Percentiles rank a stretch among this genome's conserved stretches.
Conservation (phyloP, 2,329 filamentous ascomycete genomes). For the Chaetothyriales sp. region DNA sequence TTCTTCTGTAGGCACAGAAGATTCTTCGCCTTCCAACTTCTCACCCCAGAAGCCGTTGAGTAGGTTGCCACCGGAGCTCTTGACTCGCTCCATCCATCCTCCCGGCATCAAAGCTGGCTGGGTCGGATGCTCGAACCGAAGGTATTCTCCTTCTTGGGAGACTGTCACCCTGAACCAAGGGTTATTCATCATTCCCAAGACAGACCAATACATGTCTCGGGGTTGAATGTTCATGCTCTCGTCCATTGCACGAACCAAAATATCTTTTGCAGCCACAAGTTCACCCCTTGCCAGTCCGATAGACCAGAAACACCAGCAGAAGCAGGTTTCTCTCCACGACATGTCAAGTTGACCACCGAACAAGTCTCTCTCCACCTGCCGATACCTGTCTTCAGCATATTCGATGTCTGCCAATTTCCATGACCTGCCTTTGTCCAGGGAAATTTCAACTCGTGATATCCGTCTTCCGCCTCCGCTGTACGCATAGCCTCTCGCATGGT, state of each 20-base stretch:
- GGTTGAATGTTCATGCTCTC: constrained; percentile 78
- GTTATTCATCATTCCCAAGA: constrained; percentile 96
- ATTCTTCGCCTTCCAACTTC: constrained; percentile 41
- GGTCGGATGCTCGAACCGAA: constrained; percentile 81
- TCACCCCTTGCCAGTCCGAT: constrained; percentile 52
- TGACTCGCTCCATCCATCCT: constrained; percentile 89
- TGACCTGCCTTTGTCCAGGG: constrained; percentile 65
- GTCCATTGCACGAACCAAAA: constrained; percentile 79
- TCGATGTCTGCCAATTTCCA: constrained; percentile 67
- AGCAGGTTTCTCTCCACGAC: constrained; percentile 65
- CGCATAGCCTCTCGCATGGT: constrained; percentile 65
- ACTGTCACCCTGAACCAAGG: constrained; percentile 80
- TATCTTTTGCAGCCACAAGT: constrained; percentile 51
- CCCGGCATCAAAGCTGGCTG: constrained; percentile 62
- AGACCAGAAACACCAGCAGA: constrained; percentile 91
- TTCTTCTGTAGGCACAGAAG: constrained; percentile 31
- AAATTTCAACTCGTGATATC: constrained; percentile 69
- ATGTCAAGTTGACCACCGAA: constrained; percentile 70
- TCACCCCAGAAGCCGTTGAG: constrained; percentile 79
- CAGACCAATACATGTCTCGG: constrained; percentile 90
- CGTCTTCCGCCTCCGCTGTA: constrained; percentile 79
- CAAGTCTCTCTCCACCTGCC: constrained; percentile 47
- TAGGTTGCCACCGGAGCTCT: constrained; percentile 67
- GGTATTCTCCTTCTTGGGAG: constrained; percentile 46
- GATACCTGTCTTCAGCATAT: constrained; percentile 78